Evolutionary conservation across 2,329 filamentous ascomycete species (phyloP).

Genomic region (Verticillium nubilum): DNA sequence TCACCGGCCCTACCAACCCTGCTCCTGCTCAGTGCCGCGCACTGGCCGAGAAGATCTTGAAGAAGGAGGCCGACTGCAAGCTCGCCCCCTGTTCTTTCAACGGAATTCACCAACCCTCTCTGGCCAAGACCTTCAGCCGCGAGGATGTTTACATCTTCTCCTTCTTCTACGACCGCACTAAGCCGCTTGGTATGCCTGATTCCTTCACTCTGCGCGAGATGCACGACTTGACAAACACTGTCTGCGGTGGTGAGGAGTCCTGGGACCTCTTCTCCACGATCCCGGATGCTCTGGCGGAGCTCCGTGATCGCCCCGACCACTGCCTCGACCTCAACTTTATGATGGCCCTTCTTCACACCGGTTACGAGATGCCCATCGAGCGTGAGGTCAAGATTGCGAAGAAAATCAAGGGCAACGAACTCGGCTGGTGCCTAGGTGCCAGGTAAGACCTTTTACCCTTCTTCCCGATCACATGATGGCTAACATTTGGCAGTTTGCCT

Average conservation of each 20-base stretch:
- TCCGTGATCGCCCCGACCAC: conserved; percentile 77
- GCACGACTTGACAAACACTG: conserved; percentile 75
- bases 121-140: conserved; percentile 84
- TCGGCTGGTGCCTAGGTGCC: conserved; percentile 96
- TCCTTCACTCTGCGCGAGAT: conserved; percentile 90
- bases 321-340: conserved; percentile 97
- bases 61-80: conserved; percentile 77
- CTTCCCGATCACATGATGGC: conserved; percentile 11
- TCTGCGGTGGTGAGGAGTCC: conserved; percentile 70
- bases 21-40: conserved; percentile 83
- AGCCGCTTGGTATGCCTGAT: conserved; percentile 95
- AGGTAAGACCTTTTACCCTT: conserved; percentile 55
- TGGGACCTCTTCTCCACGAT: conserved; percentile 81
- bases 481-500: conserved; percentile 62
- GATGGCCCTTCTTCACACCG: conserved; percentile 85
- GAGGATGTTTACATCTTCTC: conserved; percentile 97
- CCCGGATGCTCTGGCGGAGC: conserved; percentile 72
- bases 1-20: conserved; percentile 74
- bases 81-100: conserved; percentile 97
- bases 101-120: conserved; percentile 86
- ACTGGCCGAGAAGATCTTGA: conserved; percentile 82
- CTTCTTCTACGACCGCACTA: conserved; percentile 95
- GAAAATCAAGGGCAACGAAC: conserved; percentile 95
- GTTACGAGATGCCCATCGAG: conserved; percentile 96
- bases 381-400: conserved; percentile 97